Evolutionary conservation across 352 stramenopile species (phyloP), one percentile per base, ranked within the genome.

Genomic region (Phytophthora fragariaefolia): DNA sequence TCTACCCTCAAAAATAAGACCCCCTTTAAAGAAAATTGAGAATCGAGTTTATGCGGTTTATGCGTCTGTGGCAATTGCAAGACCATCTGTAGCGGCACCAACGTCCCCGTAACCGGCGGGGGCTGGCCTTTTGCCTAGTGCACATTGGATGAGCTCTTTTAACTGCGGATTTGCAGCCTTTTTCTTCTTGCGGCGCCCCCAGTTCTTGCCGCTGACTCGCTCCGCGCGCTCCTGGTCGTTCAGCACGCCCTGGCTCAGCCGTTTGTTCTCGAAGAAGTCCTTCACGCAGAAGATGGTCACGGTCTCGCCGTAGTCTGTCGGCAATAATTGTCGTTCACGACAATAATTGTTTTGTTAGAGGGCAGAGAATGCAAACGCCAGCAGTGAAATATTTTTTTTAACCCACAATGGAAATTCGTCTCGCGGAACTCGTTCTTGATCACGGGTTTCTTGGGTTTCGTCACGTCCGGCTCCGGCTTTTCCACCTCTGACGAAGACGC

Each of bases 401-500:
- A 46, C 85, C 26, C 81, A 93, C 85, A 93, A 38, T 79, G 54
- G 36, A 93, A 79, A 69, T 91, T 92, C 30, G 64, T 66, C 56
- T 93, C 85, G 56, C 87, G 87, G 73, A 92, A 93, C 50, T 93
- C 85, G 58, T 90, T 86, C 69, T 91, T 93, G 18, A 93, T 66
- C 58, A 93, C 85, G 5, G 45, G 46, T 48, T 79, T 79, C 58
- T 70, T 78, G 24, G 42, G 20, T 18, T 65, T 71, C 15, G n/a
- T 1, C 2, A 34, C 61, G 9, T 73, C 64, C 4, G 50, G 24
- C 27, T 70, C 61, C 6, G 51, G 17, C 24, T 71, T 76, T 32
- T 82, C 58, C 17, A 65, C 20, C 38, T 73, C 69, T 80, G 26
- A n/a, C n/a, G 6, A 51, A 63, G 18, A 24, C 9, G 34, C 43